These are phyloP conservation scores for Saprolegnia parasitica DNA, from an alignment of 352 stramenopile genomes.

Conservation along the genomic window DNA sequence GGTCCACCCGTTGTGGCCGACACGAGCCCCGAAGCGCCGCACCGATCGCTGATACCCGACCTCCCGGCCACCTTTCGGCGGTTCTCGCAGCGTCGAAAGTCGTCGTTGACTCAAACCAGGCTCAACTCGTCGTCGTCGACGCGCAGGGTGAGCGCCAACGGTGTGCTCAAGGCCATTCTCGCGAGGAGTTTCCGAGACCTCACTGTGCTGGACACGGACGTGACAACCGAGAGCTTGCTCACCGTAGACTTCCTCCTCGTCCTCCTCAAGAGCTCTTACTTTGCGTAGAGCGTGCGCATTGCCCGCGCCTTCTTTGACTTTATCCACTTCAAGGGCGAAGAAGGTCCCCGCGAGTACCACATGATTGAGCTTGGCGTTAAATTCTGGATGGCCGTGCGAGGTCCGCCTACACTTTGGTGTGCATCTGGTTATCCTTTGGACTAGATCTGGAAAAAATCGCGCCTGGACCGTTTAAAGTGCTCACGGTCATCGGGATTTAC, in stretches of 20 bases:
- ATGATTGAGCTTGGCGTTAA: constrained; percentile 18
- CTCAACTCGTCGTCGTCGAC: background rate
- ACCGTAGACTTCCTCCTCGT: no score
- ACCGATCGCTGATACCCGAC: background rate
- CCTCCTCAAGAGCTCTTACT: background rate
- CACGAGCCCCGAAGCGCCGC: background rate
- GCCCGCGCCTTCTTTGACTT: constrained; percentile 19
- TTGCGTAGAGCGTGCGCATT: background rate
- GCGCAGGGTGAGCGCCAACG: background rate
- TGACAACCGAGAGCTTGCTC: constrained; percentile 11
- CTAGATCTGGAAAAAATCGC: constrained; percentile 16
- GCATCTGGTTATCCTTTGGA: background rate
- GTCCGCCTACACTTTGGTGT: background rate
- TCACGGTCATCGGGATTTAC: constrained; percentile 10
- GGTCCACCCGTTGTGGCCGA: background rate
- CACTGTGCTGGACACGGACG: background rate
- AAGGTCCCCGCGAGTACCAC: background rate
- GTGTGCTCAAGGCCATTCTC: constrained; percentile 14
- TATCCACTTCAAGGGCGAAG: background rate
- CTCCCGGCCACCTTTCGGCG: background rate
- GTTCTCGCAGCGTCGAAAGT: background rate
- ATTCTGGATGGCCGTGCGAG: constrained; percentile 18
- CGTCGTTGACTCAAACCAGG: no score
- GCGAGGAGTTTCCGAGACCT: background rate
- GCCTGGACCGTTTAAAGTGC: background rate